Percentiles rank a stretch among this genome's conserved stretches.
Conservation (phyloP, 2,329 filamentous ascomycete species). For the Achaetomium macrosporum region DNA sequence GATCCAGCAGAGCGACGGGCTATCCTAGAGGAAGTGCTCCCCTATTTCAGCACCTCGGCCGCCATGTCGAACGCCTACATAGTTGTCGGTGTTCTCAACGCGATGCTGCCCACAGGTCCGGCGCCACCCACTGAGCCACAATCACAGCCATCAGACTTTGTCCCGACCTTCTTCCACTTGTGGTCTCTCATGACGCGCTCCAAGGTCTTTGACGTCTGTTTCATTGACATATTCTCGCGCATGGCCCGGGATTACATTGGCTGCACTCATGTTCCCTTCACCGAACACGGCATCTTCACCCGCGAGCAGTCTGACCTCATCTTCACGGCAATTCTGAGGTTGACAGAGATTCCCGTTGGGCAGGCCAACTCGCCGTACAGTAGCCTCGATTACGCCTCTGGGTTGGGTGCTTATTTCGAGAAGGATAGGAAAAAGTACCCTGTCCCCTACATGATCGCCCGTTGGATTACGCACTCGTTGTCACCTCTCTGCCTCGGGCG, state of each 20-base stretch:
- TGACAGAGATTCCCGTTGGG: constrained; percentile 93
- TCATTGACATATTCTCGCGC: constrained; percentile 84
- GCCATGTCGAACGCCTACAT: constrained; percentile 85
- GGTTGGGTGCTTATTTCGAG: constrained; percentile 79
- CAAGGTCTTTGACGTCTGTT: constrained; percentile 76
- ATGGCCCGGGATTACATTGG: constrained; percentile 77
- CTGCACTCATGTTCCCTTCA: constrained; percentile 70
- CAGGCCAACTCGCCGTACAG: constrained; percentile 93
- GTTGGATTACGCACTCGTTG: constrained; percentile 88
- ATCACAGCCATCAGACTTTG: constrained; percentile 79
- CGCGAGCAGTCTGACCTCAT: constrained; percentile 86
- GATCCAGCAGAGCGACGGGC: constrained; percentile 78
- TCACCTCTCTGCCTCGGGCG: constrained; percentile 75
- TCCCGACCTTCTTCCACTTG: constrained; percentile 92
- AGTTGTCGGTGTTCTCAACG: constrained; percentile 79
- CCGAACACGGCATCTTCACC: constrained; percentile 84
- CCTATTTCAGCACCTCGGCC: constrained; percentile 87
- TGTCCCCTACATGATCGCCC: constrained; percentile 81
- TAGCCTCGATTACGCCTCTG: constrained; percentile 73
- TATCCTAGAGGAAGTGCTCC: constrained; percentile 74
- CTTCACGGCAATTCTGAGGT: constrained; percentile 81
- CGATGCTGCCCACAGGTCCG: constrained; percentile 79
- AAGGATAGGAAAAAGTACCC: constrained; percentile 93
- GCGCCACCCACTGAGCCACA: constrained; percentile 64
- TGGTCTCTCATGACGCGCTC: constrained; percentile 93